Base-by-base conservation (phyloP, 345 rosid genomes). In the Atalantia buxifolia region DNA sequence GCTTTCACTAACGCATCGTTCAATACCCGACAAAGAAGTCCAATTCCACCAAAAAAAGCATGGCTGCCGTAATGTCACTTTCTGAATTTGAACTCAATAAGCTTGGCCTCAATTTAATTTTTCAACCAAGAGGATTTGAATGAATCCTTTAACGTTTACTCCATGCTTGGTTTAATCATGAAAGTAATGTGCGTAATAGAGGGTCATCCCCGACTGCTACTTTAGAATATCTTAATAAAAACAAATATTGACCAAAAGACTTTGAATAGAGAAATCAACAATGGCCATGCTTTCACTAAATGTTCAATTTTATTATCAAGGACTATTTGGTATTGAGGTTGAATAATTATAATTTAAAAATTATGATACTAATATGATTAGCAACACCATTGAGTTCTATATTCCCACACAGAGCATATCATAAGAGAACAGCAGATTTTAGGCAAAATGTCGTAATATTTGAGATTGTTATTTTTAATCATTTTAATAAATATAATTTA, bases 311-410 rank as follows among this genome's bases (percentile, higher is more conserved):
- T 0, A 66, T 35, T 16, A 12, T 0, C 0, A 10, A 2, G 4
- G 1, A 0, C 4, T 42, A 10, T 42, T 10, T 10, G 0, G 4
- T 2, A 12, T 42, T 3, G 0, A 3, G 0, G 0, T 42, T 42
- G 16, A 12, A 12, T 2, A 42, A 10, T 10, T 42, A 42, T 42
- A 10, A 3, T 42, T 42, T 10, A 42, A 42, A 42, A 42, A 0
- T 0, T 12, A 42, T 42, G 48, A 12, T 9, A 2, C 1, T 42
- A 42, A 0, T 35, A 35, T 4, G 0, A 30, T 30, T 30, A 5
- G 30, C 50, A 10, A 3, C 30, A 67, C 9, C 53, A 10, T 66
- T n/a, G 53, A 67, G 40, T 24, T 38, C 53, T 30, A 16, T 42
- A 45, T 25, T 2, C 7, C 18, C 69, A 4, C 25, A 19, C 5